Base-by-base conservation (phyloP, 2,329 filamentous ascomycete species). In the Apiospora kogelbergensis region DNA sequence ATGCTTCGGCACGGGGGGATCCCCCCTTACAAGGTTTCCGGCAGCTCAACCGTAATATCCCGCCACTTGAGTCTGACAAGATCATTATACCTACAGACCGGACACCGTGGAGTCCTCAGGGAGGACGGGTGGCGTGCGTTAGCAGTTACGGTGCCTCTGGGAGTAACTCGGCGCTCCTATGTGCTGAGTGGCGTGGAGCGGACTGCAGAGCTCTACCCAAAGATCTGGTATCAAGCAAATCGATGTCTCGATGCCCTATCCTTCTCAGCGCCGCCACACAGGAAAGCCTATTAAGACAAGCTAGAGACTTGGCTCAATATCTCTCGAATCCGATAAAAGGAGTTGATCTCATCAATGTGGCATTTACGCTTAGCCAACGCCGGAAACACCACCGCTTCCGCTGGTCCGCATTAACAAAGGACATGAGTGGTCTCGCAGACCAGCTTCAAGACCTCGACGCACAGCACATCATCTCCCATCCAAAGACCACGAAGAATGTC, bases 141-240 rank as follows among this genome's bases (percentile, higher is more conserved):
- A 82, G 79, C 69, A 81, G 75, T 48, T 81, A 80, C 41, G 80
- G 80, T 11, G 80, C 80, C 1, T 73, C 79, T 9, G 80, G 80
- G 0, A 77, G 74, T 41, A 81, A 81, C 63, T 73, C 77, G 6
- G 74, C 78, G 20, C 37, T 79, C 9, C 40, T 77, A 15, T 63
- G 60, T 13, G 33, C 60, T 5, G 33, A 63, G 22, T 63, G 60
- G 60, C 60, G 60, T 6, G 33, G 60, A 1, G 33, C 10, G 3
- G 30, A 22, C 17, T 2, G 11, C 9, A 11, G 0, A 1, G 4
- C 2, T 17, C 10, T 17, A 17, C 17, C 30, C 6, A 63, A 6
- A 4, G 2, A 11, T 15, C 11, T 13, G 11, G 6, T 2, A 41
- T 11, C 33, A 10, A 0, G 6, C 4, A 15, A 1, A n/a, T 20